Conservation (phyloP, 306 rosid genomes). For the Quercus alba region DNA sequence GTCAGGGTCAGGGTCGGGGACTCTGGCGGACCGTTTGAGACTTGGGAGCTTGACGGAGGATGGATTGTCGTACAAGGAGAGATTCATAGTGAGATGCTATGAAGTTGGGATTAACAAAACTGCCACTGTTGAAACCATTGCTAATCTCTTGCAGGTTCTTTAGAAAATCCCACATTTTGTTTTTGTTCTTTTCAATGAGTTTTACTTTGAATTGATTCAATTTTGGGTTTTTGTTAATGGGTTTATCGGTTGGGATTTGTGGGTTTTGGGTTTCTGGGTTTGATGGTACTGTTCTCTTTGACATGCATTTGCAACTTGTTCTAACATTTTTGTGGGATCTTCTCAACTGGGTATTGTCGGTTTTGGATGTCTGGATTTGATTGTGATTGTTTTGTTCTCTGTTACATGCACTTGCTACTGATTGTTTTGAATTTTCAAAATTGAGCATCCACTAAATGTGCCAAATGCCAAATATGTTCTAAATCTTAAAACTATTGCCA, state of each 20-base stretch:
- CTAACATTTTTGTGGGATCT: neutral
- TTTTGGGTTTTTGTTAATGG: neutral
- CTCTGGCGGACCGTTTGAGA: slow-evolving; percentile 70
- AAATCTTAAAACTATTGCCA: too few relatives aligned
- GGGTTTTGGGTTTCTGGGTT: neutral
- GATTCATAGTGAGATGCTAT: slow-evolving; percentile 83
- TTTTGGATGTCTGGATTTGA: neutral
- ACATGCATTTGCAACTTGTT: too few relatives aligned
- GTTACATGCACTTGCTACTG: neutral
- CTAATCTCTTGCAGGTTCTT: slow-evolving; percentile 87
- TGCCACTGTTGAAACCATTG: slow-evolving; percentile 95
- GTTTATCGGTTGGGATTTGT: slow-evolving; percentile 8
- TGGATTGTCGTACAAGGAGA: slow-evolving; percentile 84
- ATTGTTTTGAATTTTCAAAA: neutral
- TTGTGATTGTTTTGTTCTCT: neutral
- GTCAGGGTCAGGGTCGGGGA: slow-evolving; percentile 30
- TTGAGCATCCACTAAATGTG: neutral
- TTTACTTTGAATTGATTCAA: neutral
- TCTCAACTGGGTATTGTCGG: neutral
- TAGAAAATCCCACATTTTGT: too few relatives aligned
- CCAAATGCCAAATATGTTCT: too few relatives aligned
- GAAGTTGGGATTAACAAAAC: slow-evolving; percentile 97
- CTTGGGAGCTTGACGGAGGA: slow-evolving; percentile 79
- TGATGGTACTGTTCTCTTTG: too few relatives aligned
- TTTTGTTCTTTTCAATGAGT: too few relatives aligned